phyloP scores from a whole-genome alignment of 345 rosid genomes.

The Ricinus communis region DNA sequence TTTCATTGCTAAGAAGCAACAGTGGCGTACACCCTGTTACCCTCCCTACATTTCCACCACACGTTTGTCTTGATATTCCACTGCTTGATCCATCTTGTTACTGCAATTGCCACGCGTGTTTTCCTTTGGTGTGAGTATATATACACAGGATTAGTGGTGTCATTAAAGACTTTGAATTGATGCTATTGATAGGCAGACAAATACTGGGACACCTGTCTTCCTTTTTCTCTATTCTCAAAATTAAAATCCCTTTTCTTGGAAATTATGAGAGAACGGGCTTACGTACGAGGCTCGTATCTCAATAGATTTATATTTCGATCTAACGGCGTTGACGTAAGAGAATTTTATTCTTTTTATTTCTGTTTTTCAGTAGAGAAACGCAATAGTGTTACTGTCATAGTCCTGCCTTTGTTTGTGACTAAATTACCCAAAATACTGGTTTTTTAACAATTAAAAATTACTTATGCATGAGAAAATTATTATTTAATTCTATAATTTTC shows the following conservation, averaged over 20 bases:
- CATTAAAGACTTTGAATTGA: constrained; percentile 29
- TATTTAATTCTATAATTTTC: too few species aligned
- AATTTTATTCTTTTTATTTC: too few species aligned
- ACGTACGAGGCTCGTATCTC: background rate
- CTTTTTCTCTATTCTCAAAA: background rate
- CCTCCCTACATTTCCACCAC: background rate
- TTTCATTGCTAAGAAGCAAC: background rate
- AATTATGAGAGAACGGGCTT: background rate
- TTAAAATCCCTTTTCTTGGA: background rate
- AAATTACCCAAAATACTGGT: too few species aligned
- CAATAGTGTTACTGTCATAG: too few species aligned
- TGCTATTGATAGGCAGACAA: constrained; percentile 17
- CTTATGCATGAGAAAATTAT: too few species aligned
- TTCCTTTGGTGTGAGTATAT: background rate
- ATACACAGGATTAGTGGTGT: constrained; percentile 5
- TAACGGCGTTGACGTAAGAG: constrained; percentile 22
- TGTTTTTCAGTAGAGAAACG: too few species aligned
- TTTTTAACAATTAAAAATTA: too few species aligned
- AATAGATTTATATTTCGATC: constrained; percentile 1
- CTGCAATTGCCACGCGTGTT: background rate
- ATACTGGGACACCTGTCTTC: constrained; percentile 29
- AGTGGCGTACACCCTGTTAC: too few species aligned
- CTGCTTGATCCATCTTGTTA: too few species aligned
- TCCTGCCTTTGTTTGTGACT: too few species aligned
- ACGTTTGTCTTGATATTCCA: background rate